These are phyloP conservation scores for Microdochium bolleyi DNA, from an alignment of 2,329 filamentous ascomycete species.

Conservation along the genomic window DNA sequence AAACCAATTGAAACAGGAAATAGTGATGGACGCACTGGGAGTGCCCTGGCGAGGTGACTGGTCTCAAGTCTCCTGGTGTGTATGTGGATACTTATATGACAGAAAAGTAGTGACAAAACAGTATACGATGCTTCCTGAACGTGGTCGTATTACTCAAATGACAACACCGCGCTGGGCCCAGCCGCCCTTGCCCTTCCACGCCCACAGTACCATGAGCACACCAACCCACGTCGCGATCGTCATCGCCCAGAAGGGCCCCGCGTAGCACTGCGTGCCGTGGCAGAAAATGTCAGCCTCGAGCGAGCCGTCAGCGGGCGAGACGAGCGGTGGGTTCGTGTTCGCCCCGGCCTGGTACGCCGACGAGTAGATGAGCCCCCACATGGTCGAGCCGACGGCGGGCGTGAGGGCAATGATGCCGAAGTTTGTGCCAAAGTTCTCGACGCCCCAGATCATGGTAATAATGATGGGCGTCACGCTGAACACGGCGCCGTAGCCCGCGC, in stretches of 20 bases:
- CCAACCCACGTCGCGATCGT: constrained; percentile 72
- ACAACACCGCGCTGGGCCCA: constrained; percentile 74
- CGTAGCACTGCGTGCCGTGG: constrained; percentile 76
- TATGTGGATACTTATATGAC: no score
- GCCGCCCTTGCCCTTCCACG: constrained; percentile 71
- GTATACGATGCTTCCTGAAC: background rate
- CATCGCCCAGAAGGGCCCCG: constrained; percentile 78
- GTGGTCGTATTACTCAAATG: constrained; percentile 24
- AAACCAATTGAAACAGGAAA: no score
- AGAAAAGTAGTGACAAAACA: no score
- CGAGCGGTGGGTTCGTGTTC: constrained; percentile 25
- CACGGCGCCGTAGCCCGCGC: constrained; percentile 85
- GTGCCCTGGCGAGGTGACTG: no score
- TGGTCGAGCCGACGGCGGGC: constrained; percentile 76
- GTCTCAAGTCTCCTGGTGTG: no score
- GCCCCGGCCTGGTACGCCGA: constrained; percentile 67
- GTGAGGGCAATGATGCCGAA: constrained; percentile 94
- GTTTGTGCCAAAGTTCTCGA: constrained; percentile 97
- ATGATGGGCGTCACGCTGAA: constrained; percentile 89
- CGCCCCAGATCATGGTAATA: constrained; percentile 95
- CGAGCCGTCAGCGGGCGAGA: constrained; percentile 13
- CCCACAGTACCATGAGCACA: constrained; percentile 62
- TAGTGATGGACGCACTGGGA: no score
- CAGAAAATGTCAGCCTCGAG: constrained; percentile 55
- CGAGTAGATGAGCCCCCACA: constrained; percentile 90